Evolutionary conservation across 306 rosid species (phyloP), one percentile per base, ranked within the genome.

Genomic region (Astragalus membranaceus): DNA sequence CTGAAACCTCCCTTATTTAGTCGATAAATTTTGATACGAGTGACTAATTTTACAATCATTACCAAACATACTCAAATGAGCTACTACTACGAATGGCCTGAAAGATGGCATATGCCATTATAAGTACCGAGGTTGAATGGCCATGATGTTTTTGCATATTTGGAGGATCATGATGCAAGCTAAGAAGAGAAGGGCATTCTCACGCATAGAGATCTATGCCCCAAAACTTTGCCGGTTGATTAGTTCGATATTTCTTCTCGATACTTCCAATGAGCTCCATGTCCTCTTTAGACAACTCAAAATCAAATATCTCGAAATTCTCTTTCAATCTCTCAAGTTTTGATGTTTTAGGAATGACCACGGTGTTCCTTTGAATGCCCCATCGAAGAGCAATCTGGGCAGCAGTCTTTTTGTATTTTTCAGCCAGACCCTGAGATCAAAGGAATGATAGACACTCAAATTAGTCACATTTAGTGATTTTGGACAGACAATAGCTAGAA

Each of bases 301-400:
- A 90, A 75, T 94, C 90, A 16, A 81, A 78, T 39, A 88, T 87
- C 71, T 83, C 63, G 67, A 90, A 80, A 69, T 94, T 94, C 71
- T 90, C 95, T 67, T 88, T 70, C 95, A 90, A 62, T 72, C 98
- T 90, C 73, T 87, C 94, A 8, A 54, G 71, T 62, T 90, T 94
- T 5, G 97, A 90, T 6, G 96, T 56, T 86, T 90, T 94, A 0
- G 97, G 98, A 78, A 94, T 90, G 76, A 90, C 89, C 39, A 72
- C 86, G 0, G 88, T 88, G 74, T 88, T 81, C 62, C 95, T 81
- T 72, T 87, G 90, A 65, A 94, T 81, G 26, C 95, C 96, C 97
- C 97, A 87, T 37, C 88, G 88, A 72, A 90, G 90, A 58, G 83
- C 83, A 75, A 93, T 75, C 80, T 93, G 96, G 10, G 97, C 97